Evolutionary conservation across 371 early-diverging fungal species (phyloP), one percentile per base, ranked within the genome.

Genomic region (Mucor saturninus): DNA sequence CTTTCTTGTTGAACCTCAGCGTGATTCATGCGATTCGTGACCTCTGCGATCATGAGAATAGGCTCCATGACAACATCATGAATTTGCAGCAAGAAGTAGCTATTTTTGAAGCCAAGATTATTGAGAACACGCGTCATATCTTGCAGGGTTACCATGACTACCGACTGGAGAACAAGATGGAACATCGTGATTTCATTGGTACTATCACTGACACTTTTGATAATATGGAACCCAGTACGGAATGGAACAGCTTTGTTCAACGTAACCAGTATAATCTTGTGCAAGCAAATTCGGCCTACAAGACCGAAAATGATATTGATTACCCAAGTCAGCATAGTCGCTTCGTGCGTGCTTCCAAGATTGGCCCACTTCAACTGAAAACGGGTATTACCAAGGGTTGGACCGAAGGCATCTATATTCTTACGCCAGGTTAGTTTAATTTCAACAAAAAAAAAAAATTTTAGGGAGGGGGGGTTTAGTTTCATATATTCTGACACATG

Each of bases 211-310:
- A 56, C 0, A 62, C 61, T 0, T 74, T 82, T 28, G 53, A 70
- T 30, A 29, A 45, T 3, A 43, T 82, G 3, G 55, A 61, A 13
- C 70, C 78, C 5, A 55, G 68, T 39, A 64, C 72, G 0, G 83
- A 82, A 60, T 82, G 83, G 83, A 70, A 76, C 28, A 74, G 72
- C 30, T 82, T 79, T 62, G 65, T 73, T 1, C 63, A 69, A 32
- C 76, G 77, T 37, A 65, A 81, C 40, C 66, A 68, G 7, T 57
- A 62, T 30, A 61, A 75, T 13, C 58, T 81, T 32, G 66, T 81
- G 4, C 39, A 59, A 31, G 76, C 75, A 40, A 71, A 74, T 14
- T 75, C 82, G 11, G 68, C 71, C n/a, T 81, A 72, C 68, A 77
- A 77, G 68, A 71, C 74, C 4, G 77, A 77, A 30, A 48, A 64